phyloP scores from a whole-genome alignment of 345 rosid species.

The Pelargonium nanum region DNA sequence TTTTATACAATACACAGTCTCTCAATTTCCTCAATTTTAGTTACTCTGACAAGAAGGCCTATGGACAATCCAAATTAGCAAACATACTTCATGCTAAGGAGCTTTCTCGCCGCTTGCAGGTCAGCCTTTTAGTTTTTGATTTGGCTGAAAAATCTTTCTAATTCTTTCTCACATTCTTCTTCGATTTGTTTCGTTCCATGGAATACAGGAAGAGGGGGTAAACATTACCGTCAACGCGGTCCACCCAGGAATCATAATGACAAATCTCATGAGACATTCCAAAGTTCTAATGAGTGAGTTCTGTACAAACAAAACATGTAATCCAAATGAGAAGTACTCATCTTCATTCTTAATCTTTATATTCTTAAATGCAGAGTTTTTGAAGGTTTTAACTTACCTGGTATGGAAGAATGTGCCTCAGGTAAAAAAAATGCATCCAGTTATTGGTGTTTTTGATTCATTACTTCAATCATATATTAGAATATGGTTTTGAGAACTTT shows the following conservation, averaged over 20 bases:
- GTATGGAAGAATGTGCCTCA: conserved; percentile 85
- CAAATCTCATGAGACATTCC: conserved; percentile 63
- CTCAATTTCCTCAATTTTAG: conserved; percentile 20
- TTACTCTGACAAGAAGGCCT: conserved; percentile 75
- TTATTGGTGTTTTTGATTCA: no score
- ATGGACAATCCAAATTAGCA: conserved; percentile 91
- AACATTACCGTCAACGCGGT: conserved; percentile 79
- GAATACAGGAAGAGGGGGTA: conserved; percentile 70
- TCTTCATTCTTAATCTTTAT: neutral
- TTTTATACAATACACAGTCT: neutral
- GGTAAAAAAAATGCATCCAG: conserved; percentile 27
- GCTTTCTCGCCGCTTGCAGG: conserved; percentile 81
- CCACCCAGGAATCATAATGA: conserved; percentile 91
- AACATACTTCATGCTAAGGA: conserved; percentile 77
- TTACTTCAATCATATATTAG: no score
- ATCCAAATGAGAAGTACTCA: neutral
- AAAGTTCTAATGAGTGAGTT: conserved; percentile 56
- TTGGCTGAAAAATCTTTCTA: no score
- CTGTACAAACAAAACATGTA: neutral
- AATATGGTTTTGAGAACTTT: no score
- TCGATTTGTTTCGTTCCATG: no score
- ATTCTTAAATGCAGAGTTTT: conserved; percentile 30
- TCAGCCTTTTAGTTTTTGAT: conserved; percentile 7
- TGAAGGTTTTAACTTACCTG: conserved; percentile 46
- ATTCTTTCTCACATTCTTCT: no score